Conservation (phyloP, 2,329 filamentous ascomycete species). For the Chalaropsis thielavioides region DNA sequence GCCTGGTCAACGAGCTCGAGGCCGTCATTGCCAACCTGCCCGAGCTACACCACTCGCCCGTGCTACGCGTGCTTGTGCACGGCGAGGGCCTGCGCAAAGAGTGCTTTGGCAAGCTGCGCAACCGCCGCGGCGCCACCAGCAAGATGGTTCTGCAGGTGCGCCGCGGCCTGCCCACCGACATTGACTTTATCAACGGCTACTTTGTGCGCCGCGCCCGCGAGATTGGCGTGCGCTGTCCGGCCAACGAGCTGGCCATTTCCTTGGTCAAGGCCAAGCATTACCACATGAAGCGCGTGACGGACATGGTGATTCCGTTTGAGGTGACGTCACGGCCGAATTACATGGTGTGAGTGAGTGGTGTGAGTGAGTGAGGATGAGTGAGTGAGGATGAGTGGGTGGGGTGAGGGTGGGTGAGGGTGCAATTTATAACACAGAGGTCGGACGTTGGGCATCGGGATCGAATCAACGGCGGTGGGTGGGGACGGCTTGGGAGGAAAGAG, state of each 20-base stretch:
- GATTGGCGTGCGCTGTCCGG: conserved; percentile 54
- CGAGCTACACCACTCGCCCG: conserved; percentile 50
- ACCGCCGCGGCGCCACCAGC: conserved; percentile 39
- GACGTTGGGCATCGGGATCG: too few species aligned
- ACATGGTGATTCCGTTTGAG: conserved; percentile 25
- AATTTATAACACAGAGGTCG: too few species aligned
- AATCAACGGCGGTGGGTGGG: too few species aligned
- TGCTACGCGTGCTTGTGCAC: conserved; percentile 42
- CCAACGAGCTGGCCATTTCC: conserved; percentile 58
- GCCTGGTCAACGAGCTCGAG: conserved; percentile 60
- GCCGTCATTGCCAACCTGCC: conserved; percentile 58
- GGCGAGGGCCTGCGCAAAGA: conserved; percentile 46
- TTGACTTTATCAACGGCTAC: conserved; percentile 81
- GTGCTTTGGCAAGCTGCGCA: conserved; percentile 42
- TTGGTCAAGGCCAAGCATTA: conserved; percentile 56
- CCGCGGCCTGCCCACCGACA: conserved; percentile 50
- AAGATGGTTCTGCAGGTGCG: conserved; percentile 54
- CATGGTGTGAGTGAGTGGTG: neutral
- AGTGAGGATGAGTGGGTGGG: too few species aligned
- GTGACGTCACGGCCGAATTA: conserved; percentile 23
- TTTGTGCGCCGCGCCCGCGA: conserved; percentile 59
- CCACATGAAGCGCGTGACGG: conserved; percentile 24
- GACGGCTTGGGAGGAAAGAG: too few species aligned
- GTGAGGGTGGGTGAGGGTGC: too few species aligned
- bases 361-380: too few species aligned